Evolutionary conservation across 169 alveolate genomes (phyloP).

Genomic region (Cryptosporidium viatorum): DNA sequence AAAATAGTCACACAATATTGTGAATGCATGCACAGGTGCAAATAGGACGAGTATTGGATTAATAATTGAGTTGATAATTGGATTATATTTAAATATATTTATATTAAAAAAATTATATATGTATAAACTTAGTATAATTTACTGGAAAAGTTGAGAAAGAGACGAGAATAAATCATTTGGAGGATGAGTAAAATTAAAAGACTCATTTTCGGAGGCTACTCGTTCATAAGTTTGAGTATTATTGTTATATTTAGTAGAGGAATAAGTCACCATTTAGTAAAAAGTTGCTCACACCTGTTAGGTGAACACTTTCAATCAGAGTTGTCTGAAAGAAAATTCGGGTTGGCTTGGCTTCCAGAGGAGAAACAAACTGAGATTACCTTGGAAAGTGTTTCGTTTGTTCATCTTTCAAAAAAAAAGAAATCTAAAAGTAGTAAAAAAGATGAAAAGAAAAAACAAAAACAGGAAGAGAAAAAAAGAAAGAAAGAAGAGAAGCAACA

Average conservation of each 20-base stretch:
- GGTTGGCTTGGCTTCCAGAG: not conserved
- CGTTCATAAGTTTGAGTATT: not conserved
- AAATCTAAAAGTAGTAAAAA: not conserved
- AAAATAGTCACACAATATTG: not conserved
- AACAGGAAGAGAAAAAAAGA: conserved; percentile 34
- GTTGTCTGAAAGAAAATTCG: not conserved
- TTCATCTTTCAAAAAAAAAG: not conserved
- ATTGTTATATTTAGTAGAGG: not conserved
- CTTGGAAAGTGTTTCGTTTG: not conserved
- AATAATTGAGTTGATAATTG: too few relatives aligned
- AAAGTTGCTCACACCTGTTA: not conserved
- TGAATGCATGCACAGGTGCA: conserved; percentile 25
- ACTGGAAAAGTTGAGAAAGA: not conserved
- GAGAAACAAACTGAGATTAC: not conserved
- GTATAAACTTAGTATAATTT: not conserved
- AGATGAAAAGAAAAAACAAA: conserved; percentile 3
- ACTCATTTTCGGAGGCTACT: not conserved
- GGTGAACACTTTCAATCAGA: not conserved
- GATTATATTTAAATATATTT: too few relatives aligned
- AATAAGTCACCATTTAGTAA: not conserved
- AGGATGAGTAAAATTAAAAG: conserved; percentile 11
- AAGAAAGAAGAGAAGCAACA: conserved; percentile 23
- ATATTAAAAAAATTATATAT: too few relatives aligned
- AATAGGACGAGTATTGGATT: not conserved
- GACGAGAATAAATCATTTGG: not conserved